phyloP scores from a whole-genome alignment of 352 stramenopile genomes.

The Pythium sp. region DNA sequence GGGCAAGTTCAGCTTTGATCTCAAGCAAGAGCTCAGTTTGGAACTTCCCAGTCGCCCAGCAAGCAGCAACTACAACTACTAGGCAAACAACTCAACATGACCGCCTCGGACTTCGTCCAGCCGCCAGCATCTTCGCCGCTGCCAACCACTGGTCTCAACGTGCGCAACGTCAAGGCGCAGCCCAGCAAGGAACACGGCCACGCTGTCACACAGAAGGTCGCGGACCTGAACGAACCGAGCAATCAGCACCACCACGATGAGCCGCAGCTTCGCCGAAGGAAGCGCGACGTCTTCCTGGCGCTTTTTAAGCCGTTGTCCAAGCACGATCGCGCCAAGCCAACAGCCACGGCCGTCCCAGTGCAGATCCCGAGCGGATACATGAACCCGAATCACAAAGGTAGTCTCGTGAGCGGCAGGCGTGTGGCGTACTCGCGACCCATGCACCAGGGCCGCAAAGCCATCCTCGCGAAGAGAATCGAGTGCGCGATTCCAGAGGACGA shows the following conservation, averaged over 20 bases:
- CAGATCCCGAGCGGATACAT: constrained; percentile 13
- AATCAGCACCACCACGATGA: background rate
- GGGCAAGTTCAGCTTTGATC: background rate
- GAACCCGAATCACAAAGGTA: constrained; percentile 12
- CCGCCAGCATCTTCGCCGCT: background rate
- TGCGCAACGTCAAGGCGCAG: background rate
- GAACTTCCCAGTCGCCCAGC: background rate
- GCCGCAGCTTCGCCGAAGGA: constrained; percentile 7
- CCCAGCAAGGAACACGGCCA: constrained; percentile 7
- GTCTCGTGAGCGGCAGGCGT: constrained; percentile 14
- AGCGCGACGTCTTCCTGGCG: constrained; percentile 18
- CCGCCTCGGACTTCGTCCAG: constrained; percentile 9
- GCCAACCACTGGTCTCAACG: background rate
- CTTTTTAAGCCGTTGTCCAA: constrained; percentile 13
- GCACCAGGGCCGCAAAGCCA: constrained; percentile 11
- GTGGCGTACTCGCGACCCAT: constrained; percentile 15
- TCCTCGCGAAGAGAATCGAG: background rate
- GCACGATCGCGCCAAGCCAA: background rate
- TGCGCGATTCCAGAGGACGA: constrained; percentile 12
- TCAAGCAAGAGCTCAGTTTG: constrained; percentile 4
- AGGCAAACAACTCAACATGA: constrained; percentile 6
- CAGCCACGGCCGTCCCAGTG: background rate
- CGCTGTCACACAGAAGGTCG: constrained; percentile 2
- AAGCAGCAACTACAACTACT: background rate
- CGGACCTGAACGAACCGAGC: background rate